phyloP scores from a whole-genome alignment of 331 rosid species.

The Rhamnella rubrinervis region DNA sequence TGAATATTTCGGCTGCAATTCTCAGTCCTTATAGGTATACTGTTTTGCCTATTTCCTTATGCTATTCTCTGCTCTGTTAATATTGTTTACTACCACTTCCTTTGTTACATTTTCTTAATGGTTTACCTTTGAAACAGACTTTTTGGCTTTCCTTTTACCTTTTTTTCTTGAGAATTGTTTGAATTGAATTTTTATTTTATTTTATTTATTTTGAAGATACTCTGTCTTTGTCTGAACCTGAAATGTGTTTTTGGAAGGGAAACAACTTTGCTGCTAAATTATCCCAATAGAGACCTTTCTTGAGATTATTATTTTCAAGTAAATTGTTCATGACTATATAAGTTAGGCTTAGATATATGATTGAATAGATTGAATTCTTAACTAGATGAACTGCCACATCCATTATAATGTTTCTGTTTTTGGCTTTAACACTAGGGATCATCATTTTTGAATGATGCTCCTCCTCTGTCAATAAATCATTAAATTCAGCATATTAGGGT shows the following conservation, averaged over 20 bases:
- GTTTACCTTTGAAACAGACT: background rate
- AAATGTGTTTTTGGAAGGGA: too few relatives aligned
- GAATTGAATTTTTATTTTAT: too few relatives aligned
- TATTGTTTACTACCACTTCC: background rate
- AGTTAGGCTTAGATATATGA: background rate
- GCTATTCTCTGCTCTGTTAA: background rate
- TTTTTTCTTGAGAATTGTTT: too few relatives aligned
- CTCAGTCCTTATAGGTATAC: constrained; percentile 70
- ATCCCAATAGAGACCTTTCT: background rate
- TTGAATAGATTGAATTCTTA: background rate
- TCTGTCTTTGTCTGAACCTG: too few relatives aligned
- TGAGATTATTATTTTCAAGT: background rate
- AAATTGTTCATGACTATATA: background rate
- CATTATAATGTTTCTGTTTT: too few relatives aligned
- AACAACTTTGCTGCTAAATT: too few relatives aligned
- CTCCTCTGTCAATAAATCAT: too few relatives aligned
- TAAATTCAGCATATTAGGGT: too few relatives aligned
- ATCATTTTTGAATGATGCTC: too few relatives aligned
- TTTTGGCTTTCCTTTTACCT: background rate
- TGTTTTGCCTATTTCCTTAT: constrained; percentile 2
- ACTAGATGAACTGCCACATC: too few relatives aligned
- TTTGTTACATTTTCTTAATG: background rate
- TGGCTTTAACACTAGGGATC: too few relatives aligned
- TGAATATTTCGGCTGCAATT: constrained; percentile 59
- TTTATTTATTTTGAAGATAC: too few relatives aligned